Evolutionary conservation across 805 yeast species (phyloP).

Genomic region (Sporopachydermia lactativora): DNA sequence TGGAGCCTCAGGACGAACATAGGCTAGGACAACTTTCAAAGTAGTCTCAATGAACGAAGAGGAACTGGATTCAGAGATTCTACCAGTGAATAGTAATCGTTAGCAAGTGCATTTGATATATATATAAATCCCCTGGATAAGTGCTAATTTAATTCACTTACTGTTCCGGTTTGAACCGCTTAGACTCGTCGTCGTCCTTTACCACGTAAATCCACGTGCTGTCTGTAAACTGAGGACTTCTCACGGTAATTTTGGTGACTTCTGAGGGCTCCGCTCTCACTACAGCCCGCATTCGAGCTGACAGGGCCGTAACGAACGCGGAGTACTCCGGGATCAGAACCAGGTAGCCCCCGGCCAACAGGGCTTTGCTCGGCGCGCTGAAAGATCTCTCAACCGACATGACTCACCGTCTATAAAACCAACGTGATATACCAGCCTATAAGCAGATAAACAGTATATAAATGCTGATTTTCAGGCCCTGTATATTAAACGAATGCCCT

Average conservation of each 20-base stretch:
- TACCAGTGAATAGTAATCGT: too few relatives aligned
- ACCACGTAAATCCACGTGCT: constrained; percentile 56
- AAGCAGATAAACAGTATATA: too few relatives aligned
- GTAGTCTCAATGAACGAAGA: constrained; percentile 73
- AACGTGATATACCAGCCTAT: too few relatives aligned
- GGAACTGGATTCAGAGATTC: constrained; percentile 3
- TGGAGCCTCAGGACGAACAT: constrained; percentile 24
- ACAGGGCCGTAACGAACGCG: constrained; percentile 75
- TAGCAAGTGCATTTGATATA: too few relatives aligned
- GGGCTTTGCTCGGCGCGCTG: constrained; percentile 94
- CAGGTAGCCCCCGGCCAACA: constrained; percentile 88
- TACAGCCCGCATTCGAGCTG: constrained; percentile 80
- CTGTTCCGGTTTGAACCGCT: not conserved
- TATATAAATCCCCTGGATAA: too few relatives aligned
- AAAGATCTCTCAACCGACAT: constrained; percentile 29
- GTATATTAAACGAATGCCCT: too few relatives aligned
- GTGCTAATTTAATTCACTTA: constrained; percentile 1
- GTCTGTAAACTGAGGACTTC: constrained; percentile 63
- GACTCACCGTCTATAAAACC: too few relatives aligned
- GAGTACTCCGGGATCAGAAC: constrained; percentile 67
- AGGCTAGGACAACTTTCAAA: constrained; percentile 39
- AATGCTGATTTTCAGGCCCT: too few relatives aligned
- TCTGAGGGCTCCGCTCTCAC: constrained; percentile 15
- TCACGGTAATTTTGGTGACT: constrained; percentile 26
- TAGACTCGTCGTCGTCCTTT: constrained; percentile 9